Evolutionary conservation across 2,329 filamentous ascomycete species (phyloP), one percentile per base, ranked within the genome.

Genomic region (Neopestalotiopsis clavispora): DNA sequence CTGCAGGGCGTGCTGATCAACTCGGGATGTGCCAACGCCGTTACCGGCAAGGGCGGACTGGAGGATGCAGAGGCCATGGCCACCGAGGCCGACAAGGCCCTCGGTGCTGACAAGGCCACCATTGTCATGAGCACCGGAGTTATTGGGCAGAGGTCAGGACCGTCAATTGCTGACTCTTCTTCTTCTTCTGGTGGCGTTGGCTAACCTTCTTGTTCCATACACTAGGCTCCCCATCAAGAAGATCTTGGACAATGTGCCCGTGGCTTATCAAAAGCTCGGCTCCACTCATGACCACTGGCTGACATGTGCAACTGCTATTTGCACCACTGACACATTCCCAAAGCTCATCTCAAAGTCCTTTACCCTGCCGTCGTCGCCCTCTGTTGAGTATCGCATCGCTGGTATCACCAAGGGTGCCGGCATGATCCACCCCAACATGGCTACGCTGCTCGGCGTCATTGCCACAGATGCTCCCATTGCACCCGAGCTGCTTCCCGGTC

Each of bases 371-470:
- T 95, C 93, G 1, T 92, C 93, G 4, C 90, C 93, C 0, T 86
- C 86, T 20, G 85, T 89, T 64, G 90, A 92, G 79, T 99, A 97
- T 83, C 87, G 89, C 74, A 92, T 99, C 64, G 94, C 94, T 13
- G 96, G 96, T 74, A 97, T 97, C 90, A 97, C 95, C 76, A 99
- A 99, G 84, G 96, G 96, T 68, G 96, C 96, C 4, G 96, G 96
- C 77, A 99, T 99, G 96, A 97, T 99, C 80, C 95, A 98, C 78
- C 96, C 96, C 62, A 98, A 99, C 84, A 97, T 99, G 95, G 96
- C 94, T 38, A 99, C 96, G 0, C 88, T 98, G 42, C 90, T 99
- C 45, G 94, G 94, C 67, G 92, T 98, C 70, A 88, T 98, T 76
- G 94, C 94, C 76, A 99, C 96, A 14, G 96, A 99, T 75, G 95